Conservation (phyloP, 2,329 filamentous ascomycete species). For the Cladobotryum mycophilum region DNA sequence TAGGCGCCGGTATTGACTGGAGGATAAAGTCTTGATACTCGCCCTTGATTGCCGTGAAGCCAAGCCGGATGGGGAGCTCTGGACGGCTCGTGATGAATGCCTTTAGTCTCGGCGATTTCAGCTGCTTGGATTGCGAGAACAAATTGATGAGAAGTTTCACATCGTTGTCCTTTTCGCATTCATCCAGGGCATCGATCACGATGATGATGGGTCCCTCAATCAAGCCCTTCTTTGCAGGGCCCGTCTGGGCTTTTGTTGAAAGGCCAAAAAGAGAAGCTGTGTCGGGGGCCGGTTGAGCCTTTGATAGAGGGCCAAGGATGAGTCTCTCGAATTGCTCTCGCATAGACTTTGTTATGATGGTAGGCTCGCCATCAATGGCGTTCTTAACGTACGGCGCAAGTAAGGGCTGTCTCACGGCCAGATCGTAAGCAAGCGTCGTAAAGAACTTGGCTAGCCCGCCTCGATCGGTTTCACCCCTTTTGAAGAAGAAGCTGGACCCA, state of each 20-base stretch:
- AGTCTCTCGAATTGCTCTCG: constrained; percentile 34
- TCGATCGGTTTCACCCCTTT: constrained; percentile 32
- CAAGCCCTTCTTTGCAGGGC: no score
- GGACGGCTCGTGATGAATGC: constrained; percentile 37
- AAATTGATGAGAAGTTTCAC: constrained; percentile 27
- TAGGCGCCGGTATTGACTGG: constrained; percentile 25
- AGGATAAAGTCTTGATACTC: constrained; percentile 23
- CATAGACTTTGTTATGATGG: constrained; percentile 22
- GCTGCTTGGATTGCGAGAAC: constrained; percentile 8
- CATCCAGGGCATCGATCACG: constrained; percentile 28
- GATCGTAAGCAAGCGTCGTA: constrained; percentile 31
- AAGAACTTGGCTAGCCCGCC: constrained; percentile 31
- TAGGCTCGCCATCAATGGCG: constrained; percentile 24
- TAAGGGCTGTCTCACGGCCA: constrained; percentile 21
- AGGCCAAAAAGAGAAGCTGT: neutral
- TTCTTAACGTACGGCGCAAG: constrained; percentile 20
- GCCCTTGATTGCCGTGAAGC: constrained; percentile 24
- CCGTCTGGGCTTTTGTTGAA: no score
- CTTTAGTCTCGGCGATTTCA: constrained; percentile 20
- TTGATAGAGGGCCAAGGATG: constrained; percentile 26
- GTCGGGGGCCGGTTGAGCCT: neutral
- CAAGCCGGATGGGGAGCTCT: constrained; percentile 28
- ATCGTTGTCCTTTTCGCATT: constrained; percentile 23
- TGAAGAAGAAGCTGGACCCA: constrained; percentile 41
- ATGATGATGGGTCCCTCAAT: constrained; percentile 16